Evolutionary conservation across 768 basidiomycete species (phyloP), one percentile per base, ranked within the genome.

Genomic region (Neoboletus subvelutipes): DNA sequence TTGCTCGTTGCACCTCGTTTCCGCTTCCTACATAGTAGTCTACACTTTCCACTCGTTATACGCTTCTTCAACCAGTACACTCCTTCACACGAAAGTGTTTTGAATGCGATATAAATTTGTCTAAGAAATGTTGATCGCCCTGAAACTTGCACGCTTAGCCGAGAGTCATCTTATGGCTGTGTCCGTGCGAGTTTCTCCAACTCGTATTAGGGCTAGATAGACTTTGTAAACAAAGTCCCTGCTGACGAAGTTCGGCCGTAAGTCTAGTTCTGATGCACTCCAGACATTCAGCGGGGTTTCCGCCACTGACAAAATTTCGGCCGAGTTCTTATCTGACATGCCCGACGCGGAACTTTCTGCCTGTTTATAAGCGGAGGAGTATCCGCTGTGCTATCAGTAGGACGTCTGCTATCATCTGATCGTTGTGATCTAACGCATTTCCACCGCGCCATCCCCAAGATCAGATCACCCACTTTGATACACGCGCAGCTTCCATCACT

Each of bases 71-170:
- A 69, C 57, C 51, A 54, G 62, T 64, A 73, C 70, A 64, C 60
- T 73, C 72, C 36, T 65, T 63, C 6, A 28, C 26, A 55, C 50
- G 26, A 56, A 22, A 39, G 54, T 62, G 56, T 61, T 66, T 58
- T 58, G 58, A 66, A 54, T 63, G 56, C 58, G 62, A 62, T 71
- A 71, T 60, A 71, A 53, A 22, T 60, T 54, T 61, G 59, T 65
- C 55, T 39, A 15, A 22, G n/a, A 56, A 15, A 22, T 33, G 20
- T 15, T 4, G 22, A 7, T 45, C 13, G 13, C 18, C 6, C 8
- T 5, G 40, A 37, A 24, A 33, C 11, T 9, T 13, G 20, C n/a
- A 5, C 6, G 9, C 10, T 17, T 34, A 17, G 17, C 22, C 22
- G 17, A 28, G 6, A 17, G n/a, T 49, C 8, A n/a, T n/a, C n/a